These are phyloP conservation scores for Penicillium psychrosexuale DNA, from an alignment of 2,329 filamentous ascomycete genomes.

Conservation along the genomic window DNA sequence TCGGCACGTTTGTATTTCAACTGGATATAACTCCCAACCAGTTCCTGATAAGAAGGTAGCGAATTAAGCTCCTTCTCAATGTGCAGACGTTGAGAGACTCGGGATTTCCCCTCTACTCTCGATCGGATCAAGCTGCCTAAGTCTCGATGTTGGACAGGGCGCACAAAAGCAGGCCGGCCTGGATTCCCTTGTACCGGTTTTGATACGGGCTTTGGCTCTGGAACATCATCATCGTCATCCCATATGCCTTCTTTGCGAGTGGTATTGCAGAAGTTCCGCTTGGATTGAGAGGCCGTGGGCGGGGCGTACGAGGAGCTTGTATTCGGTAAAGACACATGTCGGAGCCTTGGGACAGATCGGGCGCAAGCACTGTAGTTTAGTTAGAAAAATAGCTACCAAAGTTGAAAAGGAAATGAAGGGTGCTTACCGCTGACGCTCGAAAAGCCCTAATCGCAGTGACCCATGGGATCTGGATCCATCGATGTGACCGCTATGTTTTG, in stretches of 20 bases:
- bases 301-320: background rate
- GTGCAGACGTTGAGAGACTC: background rate
- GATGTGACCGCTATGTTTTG: background rate
- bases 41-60: background rate
- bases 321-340: background rate
- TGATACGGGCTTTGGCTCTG: background rate
- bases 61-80: background rate
- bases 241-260: background rate
- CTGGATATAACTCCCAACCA: background rate
- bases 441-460: background rate
- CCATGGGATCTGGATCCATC: background rate
- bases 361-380: background rate
- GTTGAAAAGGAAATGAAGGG: background rate
- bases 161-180: background rate
- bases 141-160: background rate
- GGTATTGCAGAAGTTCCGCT: background rate
- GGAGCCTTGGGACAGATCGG: background rate
- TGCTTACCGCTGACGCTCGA: slow-evolving; percentile 1
- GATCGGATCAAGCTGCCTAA: slow-evolving; percentile 1
- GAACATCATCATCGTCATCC: slow-evolving; percentile 5
- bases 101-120: background rate
- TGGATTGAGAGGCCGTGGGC: background rate
- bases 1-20: slow-evolving; percentile 2
- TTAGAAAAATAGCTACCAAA: background rate
- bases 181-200: background rate